Percentiles rank a stretch among this genome's conserved stretches.
Conservation (phyloP, 331 rosid genomes). For the Saraca asoca region DNA sequence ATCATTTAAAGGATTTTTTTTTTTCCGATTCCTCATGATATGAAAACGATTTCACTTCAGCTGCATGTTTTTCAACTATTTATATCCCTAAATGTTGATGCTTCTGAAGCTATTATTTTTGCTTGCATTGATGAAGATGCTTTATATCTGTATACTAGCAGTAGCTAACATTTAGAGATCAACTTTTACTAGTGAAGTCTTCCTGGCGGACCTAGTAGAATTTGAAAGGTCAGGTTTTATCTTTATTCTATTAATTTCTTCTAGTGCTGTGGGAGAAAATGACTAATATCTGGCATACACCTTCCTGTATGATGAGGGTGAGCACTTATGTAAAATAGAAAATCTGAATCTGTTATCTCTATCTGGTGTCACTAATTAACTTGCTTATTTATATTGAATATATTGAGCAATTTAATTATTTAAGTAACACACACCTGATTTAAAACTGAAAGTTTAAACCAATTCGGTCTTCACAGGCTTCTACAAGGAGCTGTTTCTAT, state of each 20-base stretch:
- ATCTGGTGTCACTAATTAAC: conserved; percentile 4
- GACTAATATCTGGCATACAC: background rate
- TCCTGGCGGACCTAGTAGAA: background rate
- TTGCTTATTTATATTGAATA: conserved; percentile 15
- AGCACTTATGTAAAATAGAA: background rate
- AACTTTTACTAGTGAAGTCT: background rate
- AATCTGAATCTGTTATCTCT: background rate
- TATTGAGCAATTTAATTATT: conserved; percentile 27
- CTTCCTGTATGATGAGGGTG: background rate
- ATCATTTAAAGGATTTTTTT: too few relatives aligned
- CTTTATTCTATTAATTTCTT: background rate
- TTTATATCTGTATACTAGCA: too few relatives aligned
- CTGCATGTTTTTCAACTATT: conserved; percentile 2
- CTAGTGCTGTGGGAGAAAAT: background rate
- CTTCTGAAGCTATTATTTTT: too few relatives aligned
- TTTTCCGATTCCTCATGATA: background rate
- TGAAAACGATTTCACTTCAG: conserved; percentile 1
- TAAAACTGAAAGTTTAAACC: conserved; percentile 36
- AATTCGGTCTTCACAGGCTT: conserved; percentile 62
- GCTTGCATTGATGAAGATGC: too few relatives aligned
- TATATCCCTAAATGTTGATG: too few relatives aligned
- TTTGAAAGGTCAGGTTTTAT: background rate
- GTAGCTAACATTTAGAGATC: too few relatives aligned
- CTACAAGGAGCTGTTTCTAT: conserved; percentile 98
- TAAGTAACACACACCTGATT: background rate